Conservation (phyloP, 1,284 basidiomycete genomes). For the Marasmius fiardii region DNA sequence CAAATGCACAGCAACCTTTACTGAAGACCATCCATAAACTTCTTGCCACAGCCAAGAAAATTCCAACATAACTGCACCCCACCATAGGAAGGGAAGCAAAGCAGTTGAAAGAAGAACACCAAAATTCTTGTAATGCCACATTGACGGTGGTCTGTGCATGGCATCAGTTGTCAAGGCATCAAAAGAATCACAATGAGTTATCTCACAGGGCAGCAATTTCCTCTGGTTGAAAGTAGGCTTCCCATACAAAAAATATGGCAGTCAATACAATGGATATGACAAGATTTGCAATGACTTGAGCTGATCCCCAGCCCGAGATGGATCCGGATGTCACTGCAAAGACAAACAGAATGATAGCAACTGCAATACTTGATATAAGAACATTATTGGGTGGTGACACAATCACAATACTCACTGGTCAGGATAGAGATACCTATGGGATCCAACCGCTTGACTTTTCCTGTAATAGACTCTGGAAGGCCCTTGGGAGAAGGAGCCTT, state of each 20-base stretch:
- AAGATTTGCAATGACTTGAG: constrained; percentile 37
- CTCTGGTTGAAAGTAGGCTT: constrained; percentile 34
- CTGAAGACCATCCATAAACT: constrained; percentile 34
- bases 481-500: constrained; percentile 32
- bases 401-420: constrained; percentile 7
- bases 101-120: constrained; percentile 23
- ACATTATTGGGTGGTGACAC: neutral
- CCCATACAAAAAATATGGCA: constrained; percentile 39
- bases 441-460: no score
- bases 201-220: constrained; percentile 36
- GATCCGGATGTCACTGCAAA: constrained; percentile 47
- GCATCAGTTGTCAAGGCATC: neutral
- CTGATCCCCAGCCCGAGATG: constrained; percentile 37
- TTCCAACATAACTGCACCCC: constrained; percentile 35
- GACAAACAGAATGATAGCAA: constrained; percentile 40
- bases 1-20: constrained; percentile 36
- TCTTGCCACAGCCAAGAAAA: constrained; percentile 38
- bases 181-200: no score
- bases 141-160: constrained; percentile 30
- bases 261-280: constrained; percentile 37
- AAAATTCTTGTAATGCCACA: constrained; percentile 42
- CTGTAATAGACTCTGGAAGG: constrained; percentile 34
- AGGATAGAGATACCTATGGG: constrained; percentile 29
- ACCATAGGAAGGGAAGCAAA: constrained; percentile 36
- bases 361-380: no score